These are phyloP conservation scores for Alloascoidea africana DNA, from an alignment of 805 yeast species.

Conservation along the genomic window DNA sequence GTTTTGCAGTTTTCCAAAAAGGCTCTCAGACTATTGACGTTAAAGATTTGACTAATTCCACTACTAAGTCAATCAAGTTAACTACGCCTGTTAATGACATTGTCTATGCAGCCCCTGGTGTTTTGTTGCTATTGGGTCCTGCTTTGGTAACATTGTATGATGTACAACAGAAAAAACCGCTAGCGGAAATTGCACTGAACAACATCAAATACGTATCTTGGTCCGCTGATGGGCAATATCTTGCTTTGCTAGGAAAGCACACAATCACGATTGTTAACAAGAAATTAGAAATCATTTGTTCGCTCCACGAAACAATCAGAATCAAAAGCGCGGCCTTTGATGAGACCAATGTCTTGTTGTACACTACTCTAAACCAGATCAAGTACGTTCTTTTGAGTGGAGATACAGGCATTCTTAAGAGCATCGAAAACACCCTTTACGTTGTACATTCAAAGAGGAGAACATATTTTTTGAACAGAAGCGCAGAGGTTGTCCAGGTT, in stretches of 20 bases:
- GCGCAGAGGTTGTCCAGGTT: slow-evolving; percentile 67
- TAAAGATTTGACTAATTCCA: slow-evolving; percentile 66
- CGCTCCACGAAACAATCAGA: slow-evolving; percentile 92
- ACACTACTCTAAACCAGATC: slow-evolving; percentile 90
- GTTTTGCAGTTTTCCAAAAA: slow-evolving; percentile 73
- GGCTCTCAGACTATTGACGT: slow-evolving; percentile 56
- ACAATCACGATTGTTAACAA: slow-evolving; percentile 78
- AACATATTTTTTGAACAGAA: slow-evolving; percentile 72
- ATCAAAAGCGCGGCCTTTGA: slow-evolving; percentile 98
- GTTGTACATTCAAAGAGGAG: slow-evolving; percentile 50
- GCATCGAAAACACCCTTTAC: slow-evolving; percentile 79
- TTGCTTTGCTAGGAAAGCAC: slow-evolving; percentile 85
- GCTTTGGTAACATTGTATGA: slow-evolving; percentile 71
- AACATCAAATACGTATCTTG: slow-evolving; percentile 81
- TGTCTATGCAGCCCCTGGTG: slow-evolving; percentile 60
- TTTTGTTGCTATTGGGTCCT: slow-evolving; percentile 58
- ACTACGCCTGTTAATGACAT: slow-evolving; percentile 48
- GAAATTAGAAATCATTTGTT: slow-evolving; percentile 59
- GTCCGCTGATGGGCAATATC: slow-evolving; percentile 77
- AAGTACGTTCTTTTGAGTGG: slow-evolving; percentile 89
- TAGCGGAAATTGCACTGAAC: slow-evolving; percentile 52
- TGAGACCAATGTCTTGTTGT: slow-evolving; percentile 78
- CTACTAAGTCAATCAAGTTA: slow-evolving; percentile 67
- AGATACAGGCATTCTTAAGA: slow-evolving; percentile 87
- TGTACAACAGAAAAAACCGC: slow-evolving; percentile 77